Evolutionary conservation across 768 basidiomycete genomes (phyloP), one percentile per base, ranked within the genome.

Genomic region (Hydnum rufescens): DNA sequence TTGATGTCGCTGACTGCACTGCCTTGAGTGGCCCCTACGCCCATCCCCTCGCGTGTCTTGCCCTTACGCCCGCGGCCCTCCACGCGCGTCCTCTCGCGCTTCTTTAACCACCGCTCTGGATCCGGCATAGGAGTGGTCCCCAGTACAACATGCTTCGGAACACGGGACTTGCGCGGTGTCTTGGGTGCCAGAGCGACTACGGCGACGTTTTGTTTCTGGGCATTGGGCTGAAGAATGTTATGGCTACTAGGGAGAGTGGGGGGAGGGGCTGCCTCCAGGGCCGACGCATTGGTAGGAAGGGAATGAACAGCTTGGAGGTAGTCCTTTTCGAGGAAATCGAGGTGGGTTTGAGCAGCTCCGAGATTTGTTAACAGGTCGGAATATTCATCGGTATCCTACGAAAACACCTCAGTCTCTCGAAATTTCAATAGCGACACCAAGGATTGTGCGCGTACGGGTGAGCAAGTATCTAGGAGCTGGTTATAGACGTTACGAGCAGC

Each of bases 81-180:
- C 57, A 43, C 58, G 53, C 30, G 56, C 58, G 55, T 49, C 42
- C 53, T 34, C 52, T 52, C 52, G 32, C 54, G 46, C 69, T 85
- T 88, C 74, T 88, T 88, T 55, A 88, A 63, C 85, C 85, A 88
- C 56, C 85, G 69, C 63, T 88, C 85, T 25, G 85, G 83, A 66
- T 88, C 85, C 30, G 86, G 85, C 18, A 77, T 71, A 28, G 84
- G 83, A 3, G 84, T 85, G 8, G 83, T 76, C 19, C 85, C 84
- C 18, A 77, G 80, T 25, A 77, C 64, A 22, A 87, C 79, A n/a
- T 80, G 79, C 52, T 74, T 70, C 13, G 85, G 84, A 18, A 87
- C 71, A 61, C 83, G 77, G 56, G 74, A 74, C 64, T 51, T 56
- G 26, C 49, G 56, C 61, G 53, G 67, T 63, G 47, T 60, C 55